Evolutionary conservation across 768 basidiomycete genomes (phyloP).

Genomic region (Rossbeevera mucosa): DNA sequence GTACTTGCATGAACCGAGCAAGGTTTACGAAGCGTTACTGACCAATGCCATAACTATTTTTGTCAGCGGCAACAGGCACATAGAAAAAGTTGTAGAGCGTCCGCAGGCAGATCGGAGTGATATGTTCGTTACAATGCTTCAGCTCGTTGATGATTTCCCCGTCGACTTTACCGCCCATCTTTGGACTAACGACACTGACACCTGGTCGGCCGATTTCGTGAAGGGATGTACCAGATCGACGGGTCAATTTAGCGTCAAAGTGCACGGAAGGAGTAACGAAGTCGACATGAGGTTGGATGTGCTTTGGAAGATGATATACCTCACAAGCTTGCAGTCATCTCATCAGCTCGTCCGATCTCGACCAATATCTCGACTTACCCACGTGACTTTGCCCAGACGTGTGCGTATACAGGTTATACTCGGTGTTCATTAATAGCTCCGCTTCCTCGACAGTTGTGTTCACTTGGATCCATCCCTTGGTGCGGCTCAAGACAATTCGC

Average conservation of each 20-base stretch:
- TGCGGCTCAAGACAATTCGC: conserved; percentile 13
- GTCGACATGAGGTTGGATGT: conserved; percentile 31
- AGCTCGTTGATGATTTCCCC: conserved; percentile 8
- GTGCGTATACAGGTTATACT: conserved; percentile 32
- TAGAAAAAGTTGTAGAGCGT: conserved; percentile 25
- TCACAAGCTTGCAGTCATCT: conserved; percentile 23
- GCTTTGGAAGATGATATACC: conserved; percentile 30
- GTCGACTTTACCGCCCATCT: conserved; percentile 13
- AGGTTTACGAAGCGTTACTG: not conserved
- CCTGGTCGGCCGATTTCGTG: conserved; percentile 16
- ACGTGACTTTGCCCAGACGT: conserved; percentile 23
- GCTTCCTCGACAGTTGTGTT: conserved; percentile 29
- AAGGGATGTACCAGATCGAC: conserved; percentile 10
- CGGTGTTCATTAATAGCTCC: conserved; percentile 29
- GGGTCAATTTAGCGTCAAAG: conserved; percentile 24
- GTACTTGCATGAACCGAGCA: not conserved
- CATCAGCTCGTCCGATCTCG: not conserved
- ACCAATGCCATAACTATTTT: conserved; percentile 35
- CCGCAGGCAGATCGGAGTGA: conserved; percentile 30
- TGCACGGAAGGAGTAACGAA: conserved; percentile 34
- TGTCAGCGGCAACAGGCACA: conserved; percentile 19
- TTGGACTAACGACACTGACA: conserved; percentile 7
- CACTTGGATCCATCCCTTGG: conserved; percentile 27
- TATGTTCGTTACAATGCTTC: conserved; percentile 23
- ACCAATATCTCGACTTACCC: conserved; percentile 11